Evolutionary conservation across 2,329 filamentous ascomycete genomes (phyloP).

Genomic region (Colletotrichum sp.): DNA sequence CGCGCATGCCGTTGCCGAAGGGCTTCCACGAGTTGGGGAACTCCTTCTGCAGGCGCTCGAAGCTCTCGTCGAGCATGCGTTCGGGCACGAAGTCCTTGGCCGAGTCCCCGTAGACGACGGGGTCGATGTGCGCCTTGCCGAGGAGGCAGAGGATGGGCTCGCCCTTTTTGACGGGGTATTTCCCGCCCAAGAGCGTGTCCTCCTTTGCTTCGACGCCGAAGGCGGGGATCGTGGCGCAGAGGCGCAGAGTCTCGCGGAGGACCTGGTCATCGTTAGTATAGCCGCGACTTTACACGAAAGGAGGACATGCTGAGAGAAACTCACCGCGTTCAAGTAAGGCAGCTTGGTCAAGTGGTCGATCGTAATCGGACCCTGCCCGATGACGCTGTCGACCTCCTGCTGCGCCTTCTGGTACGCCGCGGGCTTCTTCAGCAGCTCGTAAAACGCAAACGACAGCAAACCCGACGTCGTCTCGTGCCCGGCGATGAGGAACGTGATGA

Average conservation of each 20-base stretch:
- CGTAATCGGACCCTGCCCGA: slow-evolving; percentile 61
- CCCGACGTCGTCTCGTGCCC: slow-evolving; percentile 75
- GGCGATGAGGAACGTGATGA: slow-evolving; percentile 73
- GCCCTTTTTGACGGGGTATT: slow-evolving; percentile 54
- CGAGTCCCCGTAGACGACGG: slow-evolving; percentile 60
- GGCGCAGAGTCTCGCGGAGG: slow-evolving; percentile 58
- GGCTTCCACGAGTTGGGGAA: slow-evolving; percentile 51
- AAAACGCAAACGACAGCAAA: slow-evolving; percentile 68
- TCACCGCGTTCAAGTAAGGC: slow-evolving; percentile 64
- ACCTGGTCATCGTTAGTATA: slow-evolving; percentile 31
- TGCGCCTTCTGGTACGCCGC: slow-evolving; percentile 65
- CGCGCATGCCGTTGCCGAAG: slow-evolving; percentile 58
- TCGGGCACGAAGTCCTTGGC: slow-evolving; percentile 64
- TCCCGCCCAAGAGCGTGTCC: slow-evolving; percentile 54
- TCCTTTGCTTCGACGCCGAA: slow-evolving; percentile 36
- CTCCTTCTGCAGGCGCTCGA: slow-evolving; percentile 38
- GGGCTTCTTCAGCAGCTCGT: slow-evolving; percentile 69
- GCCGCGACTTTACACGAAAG: background rate
- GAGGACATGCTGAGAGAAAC: background rate
- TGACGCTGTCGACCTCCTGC: slow-evolving; percentile 69
- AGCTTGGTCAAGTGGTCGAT: slow-evolving; percentile 66
- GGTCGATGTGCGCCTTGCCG: slow-evolving; percentile 58
- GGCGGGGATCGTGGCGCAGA: slow-evolving; percentile 30
- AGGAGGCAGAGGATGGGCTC: slow-evolving; percentile 51
- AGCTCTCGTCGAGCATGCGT: slow-evolving; percentile 63